Evolutionary conservation across 805 yeast genomes (phyloP), one percentile per base, ranked within the genome.

Genomic region (Jamesozyma jinghongensis): DNA sequence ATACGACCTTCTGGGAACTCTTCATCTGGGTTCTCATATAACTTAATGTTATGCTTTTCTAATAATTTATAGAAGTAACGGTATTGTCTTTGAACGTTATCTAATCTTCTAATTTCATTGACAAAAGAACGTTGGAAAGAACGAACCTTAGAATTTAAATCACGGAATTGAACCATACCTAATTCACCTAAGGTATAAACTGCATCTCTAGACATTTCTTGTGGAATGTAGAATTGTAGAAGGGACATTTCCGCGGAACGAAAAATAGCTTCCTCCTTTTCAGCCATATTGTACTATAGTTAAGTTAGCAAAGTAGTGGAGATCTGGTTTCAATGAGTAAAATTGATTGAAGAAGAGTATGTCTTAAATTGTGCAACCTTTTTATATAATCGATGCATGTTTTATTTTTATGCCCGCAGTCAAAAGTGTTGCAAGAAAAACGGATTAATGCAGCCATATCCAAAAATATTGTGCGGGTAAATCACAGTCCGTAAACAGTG

Each of bases 171-270:
- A 20, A 92, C 74, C 45, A 77, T 67, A 19, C 95, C 94, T 58
- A 85, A 68, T 49, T 85, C 86, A 4, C 98, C 99, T 29, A 92
- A 68, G 20, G 85, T 76, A 43, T 85, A 75, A n/a, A 87, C 81
- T 30, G 86, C 77, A 44, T 87, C 94, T 47, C 97, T 71, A 6
- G 95, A 77, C 34, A 84, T 80, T 64, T 92, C 99, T 20, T 85
- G 79, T 7, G 97, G 90, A 44, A 92, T 77, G 62, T 85, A 90
- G 51, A 92, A 70, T 68, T 92, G 96, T 40, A 90, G 83, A 53
- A 88, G 74, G 37, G 94, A 77, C 97, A 92, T 94, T 56, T 85
- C 94, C 81, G 97, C 97, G 43, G 97, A 88, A 71, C 96, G 63
- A 54, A 62, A 62, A 40, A 62, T 57, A 25, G 66, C 67, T 43